phyloP scores from a whole-genome alignment of 495 filamentous ascomycete genomes.

The Penicillium herquei region DNA sequence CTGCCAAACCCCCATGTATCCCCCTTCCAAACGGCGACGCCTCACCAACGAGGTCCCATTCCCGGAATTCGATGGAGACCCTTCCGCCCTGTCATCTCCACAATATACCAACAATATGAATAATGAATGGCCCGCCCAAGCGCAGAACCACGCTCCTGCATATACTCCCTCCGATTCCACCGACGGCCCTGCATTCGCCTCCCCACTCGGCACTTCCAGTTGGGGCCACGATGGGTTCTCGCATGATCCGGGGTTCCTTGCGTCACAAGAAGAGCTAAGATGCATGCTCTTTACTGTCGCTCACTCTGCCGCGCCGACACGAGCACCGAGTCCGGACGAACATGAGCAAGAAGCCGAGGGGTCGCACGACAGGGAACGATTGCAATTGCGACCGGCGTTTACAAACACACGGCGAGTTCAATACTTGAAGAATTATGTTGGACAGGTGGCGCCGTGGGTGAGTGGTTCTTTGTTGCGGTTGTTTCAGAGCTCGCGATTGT shows the following conservation, averaged over 20 bases:
- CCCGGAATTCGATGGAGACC: background rate
- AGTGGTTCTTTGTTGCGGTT: background rate
- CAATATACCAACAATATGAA: slow-evolving; percentile 3
- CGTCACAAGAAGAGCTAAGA: slow-evolving; percentile 38
- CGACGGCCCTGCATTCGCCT: slow-evolving; percentile 17
- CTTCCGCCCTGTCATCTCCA: slow-evolving; percentile 6
- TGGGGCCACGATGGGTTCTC: slow-evolving; percentile 37
- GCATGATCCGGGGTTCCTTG: slow-evolving; percentile 37
- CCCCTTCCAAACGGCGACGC: slow-evolving; percentile 10
- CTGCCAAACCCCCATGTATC: background rate
- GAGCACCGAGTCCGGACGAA: slow-evolving; percentile 20
- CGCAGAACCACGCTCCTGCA: slow-evolving; percentile 7
- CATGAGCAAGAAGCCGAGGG: slow-evolving; percentile 3
- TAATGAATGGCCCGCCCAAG: slow-evolving; percentile 3
- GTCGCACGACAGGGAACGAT: slow-evolving; percentile 1
- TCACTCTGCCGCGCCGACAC: slow-evolving; percentile 32
- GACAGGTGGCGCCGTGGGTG: slow-evolving; percentile 45
- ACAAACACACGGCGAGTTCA: slow-evolving; percentile 29
- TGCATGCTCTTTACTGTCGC: slow-evolving; percentile 37
- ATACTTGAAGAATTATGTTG: slow-evolving; percentile 47
- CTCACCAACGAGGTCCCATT: slow-evolving; percentile 4
- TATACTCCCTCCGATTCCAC: slow-evolving; percentile 22
- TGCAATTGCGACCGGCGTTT: slow-evolving; percentile 19
- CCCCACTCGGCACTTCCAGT: slow-evolving; percentile 23
- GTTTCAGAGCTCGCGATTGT: background rate